Conservation (phyloP, 2,329 filamentous ascomycete genomes). For the Diaporthe vaccinii region DNA sequence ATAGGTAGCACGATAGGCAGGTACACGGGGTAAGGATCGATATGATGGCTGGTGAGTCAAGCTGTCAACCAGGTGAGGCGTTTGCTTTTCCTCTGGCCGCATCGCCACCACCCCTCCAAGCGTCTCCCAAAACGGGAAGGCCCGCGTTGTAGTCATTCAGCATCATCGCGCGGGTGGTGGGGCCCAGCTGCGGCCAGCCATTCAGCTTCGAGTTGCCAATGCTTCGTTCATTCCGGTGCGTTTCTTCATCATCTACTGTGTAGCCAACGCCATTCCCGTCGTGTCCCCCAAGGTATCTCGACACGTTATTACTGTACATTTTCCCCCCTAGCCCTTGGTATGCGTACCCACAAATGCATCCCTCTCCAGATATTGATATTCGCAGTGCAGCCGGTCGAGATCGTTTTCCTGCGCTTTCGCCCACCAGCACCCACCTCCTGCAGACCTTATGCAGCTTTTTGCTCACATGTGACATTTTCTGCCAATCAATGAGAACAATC, state of each 20-base stretch:
- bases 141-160: slow-evolving; percentile 41
- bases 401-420: neutral
- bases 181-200: neutral
- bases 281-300: slow-evolving; percentile 16
- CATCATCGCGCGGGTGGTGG: slow-evolving; percentile 30
- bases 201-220: slow-evolving; percentile 17
- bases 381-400: slow-evolving; percentile 9
- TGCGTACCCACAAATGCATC: neutral
- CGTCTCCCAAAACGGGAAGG: slow-evolving; percentile 36
- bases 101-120: slow-evolving; percentile 24
- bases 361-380: neutral
- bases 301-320: slow-evolving; percentile 38
- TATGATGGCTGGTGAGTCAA: slow-evolving; percentile 38
- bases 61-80: neutral
- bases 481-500: neutral
- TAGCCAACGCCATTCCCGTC: slow-evolving; percentile 13
- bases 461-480: neutral
- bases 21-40: neutral
- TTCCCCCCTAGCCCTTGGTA: neutral
- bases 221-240: slow-evolving; percentile 19
- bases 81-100: neutral
- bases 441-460: neutral
- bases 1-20: neutral
- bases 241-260: slow-evolving; percentile 25
- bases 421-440: neutral